These are phyloP conservation scores for Boletales sp. DNA, from an alignment of 768 basidiomycete species.

Conservation along the genomic window DNA sequence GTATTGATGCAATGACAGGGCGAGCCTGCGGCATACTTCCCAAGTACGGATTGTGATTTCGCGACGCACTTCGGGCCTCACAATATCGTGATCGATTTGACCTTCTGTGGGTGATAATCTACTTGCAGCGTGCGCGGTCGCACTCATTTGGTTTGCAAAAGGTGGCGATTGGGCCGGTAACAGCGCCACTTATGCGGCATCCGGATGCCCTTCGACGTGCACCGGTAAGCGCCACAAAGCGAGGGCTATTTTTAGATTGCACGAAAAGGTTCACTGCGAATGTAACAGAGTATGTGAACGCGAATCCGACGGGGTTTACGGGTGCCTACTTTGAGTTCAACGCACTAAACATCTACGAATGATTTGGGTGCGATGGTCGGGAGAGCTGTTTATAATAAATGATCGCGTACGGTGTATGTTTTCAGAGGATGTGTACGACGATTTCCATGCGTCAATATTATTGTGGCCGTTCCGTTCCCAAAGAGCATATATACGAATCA, in stretches of 20 bases:
- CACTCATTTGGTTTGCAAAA: slow-evolving; percentile 1
- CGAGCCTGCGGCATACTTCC: slow-evolving; percentile 14
- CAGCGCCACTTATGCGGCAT: slow-evolving; percentile 5
- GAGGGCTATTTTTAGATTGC: neutral
- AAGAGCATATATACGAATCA: neutral
- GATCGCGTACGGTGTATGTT: neutral
- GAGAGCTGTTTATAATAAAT: too few relatives aligned
- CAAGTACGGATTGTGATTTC: slow-evolving; percentile 13
- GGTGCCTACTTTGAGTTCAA: slow-evolving; percentile 25
- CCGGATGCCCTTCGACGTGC: slow-evolving; percentile 26
- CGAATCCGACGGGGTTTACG: slow-evolving; percentile 20
- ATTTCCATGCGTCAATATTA: too few relatives aligned
- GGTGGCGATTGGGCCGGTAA: slow-evolving; percentile 30
- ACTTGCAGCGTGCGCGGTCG: neutral
- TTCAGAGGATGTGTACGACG: neutral
- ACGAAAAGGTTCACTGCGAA: slow-evolving; percentile 31
- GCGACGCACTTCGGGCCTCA: slow-evolving; percentile 13
- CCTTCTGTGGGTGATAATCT: slow-evolving; percentile 12
- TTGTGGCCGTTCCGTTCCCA: too few relatives aligned
- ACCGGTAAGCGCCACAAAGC: slow-evolving; percentile 17
- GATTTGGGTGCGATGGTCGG: too few relatives aligned
- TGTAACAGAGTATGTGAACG: slow-evolving; percentile 44
- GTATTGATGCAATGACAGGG: slow-evolving; percentile 1
- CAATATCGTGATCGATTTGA: slow-evolving; percentile 20
- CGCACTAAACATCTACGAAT: slow-evolving; percentile 15